Conservation (phyloP, 768 basidiomycete species). For the Agaricus sinodeliciosus region DNA sequence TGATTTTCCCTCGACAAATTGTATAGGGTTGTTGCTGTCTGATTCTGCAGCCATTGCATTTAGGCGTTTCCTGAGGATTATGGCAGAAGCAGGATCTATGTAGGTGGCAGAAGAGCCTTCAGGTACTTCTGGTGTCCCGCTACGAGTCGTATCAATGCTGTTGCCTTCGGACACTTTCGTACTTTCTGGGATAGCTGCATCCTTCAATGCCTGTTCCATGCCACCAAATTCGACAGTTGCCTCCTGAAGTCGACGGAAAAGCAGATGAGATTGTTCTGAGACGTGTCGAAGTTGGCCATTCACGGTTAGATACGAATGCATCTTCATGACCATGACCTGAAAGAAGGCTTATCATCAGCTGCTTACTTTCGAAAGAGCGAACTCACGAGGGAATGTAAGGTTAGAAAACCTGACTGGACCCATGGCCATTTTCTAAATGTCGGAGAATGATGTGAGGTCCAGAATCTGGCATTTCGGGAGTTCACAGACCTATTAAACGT, state of each 20-base stretch:
- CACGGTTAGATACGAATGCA: conserved; percentile 88
- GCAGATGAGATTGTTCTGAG: conserved; percentile 35
- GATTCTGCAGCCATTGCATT: conserved; percentile 29
- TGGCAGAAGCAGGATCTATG: conserved; percentile 45
- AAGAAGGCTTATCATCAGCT: neutral
- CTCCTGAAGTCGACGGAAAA: conserved; percentile 38
- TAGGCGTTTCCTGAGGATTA: conserved; percentile 53
- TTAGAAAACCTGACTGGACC: conserved; percentile 92
- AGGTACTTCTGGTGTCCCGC: conserved; percentile 36
- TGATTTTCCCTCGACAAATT: conserved; percentile 4
- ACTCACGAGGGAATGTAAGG: conserved; percentile 74
- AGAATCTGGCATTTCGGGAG: neutral
- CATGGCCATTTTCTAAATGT: conserved; percentile 81
- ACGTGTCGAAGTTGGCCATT: conserved; percentile 76
- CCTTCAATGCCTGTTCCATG: conserved; percentile 52
- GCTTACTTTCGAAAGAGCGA: neutral
- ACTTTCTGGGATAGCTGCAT: conserved; percentile 40
- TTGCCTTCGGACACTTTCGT: conserved; percentile 11
- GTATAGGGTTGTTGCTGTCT: conserved; percentile 12
- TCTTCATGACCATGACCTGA: conserved; percentile 87
- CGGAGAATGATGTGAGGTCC: too few species aligned
- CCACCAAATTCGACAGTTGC: conserved; percentile 53
- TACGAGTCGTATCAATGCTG: conserved; percentile 26
- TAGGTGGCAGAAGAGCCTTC: conserved; percentile 45
- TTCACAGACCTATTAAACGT: conserved; percentile 70